Base-by-base conservation (phyloP, 768 basidiomycete genomes). In the Vararia minispora region DNA sequence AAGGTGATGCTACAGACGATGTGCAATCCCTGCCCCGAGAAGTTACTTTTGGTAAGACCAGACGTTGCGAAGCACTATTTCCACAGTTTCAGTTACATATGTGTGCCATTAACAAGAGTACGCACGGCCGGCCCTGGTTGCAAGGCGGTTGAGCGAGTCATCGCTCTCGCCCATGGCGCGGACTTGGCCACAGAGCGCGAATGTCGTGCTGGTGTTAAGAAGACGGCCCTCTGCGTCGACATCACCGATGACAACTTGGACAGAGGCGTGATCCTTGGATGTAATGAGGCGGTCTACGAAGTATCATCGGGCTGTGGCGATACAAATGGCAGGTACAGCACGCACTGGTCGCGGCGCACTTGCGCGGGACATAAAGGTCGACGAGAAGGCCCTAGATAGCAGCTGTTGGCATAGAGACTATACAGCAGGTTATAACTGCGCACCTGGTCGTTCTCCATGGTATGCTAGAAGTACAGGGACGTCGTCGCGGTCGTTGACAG, bases 281-380 rank as follows among this genome's bases (percentile, higher is more conserved):
- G 85, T 97, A 68, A 99, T 97, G 57, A 99, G 72, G 51, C 94
- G 90, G 78, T 92, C 91, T 95, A 44, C 42, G 31, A 21, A 23
- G 44, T 3, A 29, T 32, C 11, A 33, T 51, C 9, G 45, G 22
- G 22, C 13, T 25, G 23, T 43, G 9, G 28, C 28, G 22, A 20
- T 11, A 14, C 14, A 6, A 17, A 23, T 6, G 27, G 17, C 14
- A 26, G 12, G 14, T 12, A 27, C 24, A 43, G 43, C 42, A 76
- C 87, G 59, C 58, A 95, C 91, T 92, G 53, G 91, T 94, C 39
- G 92, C 91, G 59, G 90, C 78, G 64, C 95, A 98, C 67, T 98
- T 98, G 75, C 95, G 88, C 65, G 95, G 95, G 58, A 98, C 92
- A 71, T 99, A 99, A 66, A 99, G 91, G 74, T 98, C 95, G 59